Percentiles rank a stretch among this genome's conserved stretches.
Conservation (phyloP, 495 filamentous ascomycete species). For the Hypomontagnella submonticulosa region DNA sequence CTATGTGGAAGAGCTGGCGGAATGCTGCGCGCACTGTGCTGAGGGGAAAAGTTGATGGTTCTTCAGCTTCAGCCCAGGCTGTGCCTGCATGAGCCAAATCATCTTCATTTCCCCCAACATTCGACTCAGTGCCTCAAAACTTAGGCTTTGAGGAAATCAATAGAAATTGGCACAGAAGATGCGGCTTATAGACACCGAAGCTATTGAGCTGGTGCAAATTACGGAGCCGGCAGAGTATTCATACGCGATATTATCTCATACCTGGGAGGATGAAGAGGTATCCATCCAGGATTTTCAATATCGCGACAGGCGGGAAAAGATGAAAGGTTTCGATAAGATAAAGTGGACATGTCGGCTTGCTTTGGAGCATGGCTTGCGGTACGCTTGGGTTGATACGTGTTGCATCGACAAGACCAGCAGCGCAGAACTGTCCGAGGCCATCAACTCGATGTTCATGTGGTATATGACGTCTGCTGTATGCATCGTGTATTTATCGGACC, state of each 20-base stretch:
- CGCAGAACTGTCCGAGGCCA: conserved; percentile 58
- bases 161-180: not conserved
- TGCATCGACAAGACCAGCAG: conserved; percentile 59
- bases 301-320: not conserved
- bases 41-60: no score
- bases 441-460: conserved; percentile 58
- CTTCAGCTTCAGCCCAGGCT: no score
- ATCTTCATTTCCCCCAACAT: no score
- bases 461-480: conserved; percentile 52
- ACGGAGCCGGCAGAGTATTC: conserved; percentile 8
- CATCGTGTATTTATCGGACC: conserved; percentile 55
- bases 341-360: conserved; percentile 27
- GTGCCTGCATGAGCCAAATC: no score
- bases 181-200: conserved; percentile 7
- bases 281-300: conserved; percentile 43
- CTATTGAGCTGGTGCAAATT: not conserved
- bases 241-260: conserved; percentile 61
- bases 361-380: conserved; percentile 4
- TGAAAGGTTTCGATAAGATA: conserved; percentile 38
- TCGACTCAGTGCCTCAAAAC: no score
- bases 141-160: no score
- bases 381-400: conserved; percentile 54
- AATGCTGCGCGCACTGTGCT: no score
- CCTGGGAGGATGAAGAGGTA: conserved; percentile 54
- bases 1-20: no score